These are phyloP conservation scores for Candida sojae DNA, from an alignment of 1,139 yeast genomes.

Conservation along the genomic window DNA sequence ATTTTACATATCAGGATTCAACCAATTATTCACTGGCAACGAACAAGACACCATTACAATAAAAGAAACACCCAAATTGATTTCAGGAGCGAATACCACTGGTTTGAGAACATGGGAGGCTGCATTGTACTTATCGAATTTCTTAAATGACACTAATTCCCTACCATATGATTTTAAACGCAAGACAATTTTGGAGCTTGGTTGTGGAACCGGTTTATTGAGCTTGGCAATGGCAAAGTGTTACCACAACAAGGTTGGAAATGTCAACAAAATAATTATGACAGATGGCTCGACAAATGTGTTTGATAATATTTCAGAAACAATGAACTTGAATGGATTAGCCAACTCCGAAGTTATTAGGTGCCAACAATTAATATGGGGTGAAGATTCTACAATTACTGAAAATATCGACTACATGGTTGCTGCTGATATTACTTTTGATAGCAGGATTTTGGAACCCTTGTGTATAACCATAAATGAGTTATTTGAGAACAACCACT, in stretches of 20 bases:
- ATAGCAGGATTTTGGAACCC: slow-evolving; percentile 57
- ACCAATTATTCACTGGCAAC: slow-evolving; percentile 8
- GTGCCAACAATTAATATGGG: slow-evolving; percentile 54
- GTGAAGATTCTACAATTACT: slow-evolving; percentile 38
- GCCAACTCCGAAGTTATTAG: slow-evolving; percentile 13
- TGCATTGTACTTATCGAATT: slow-evolving; percentile 64
- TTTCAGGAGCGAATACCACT: slow-evolving; percentile 78
- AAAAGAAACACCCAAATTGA: slow-evolving; percentile 61
- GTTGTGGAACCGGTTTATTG: slow-evolving; percentile 91
- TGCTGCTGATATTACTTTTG: slow-evolving; percentile 91
- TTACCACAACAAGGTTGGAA: slow-evolving; percentile 17
- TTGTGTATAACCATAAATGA: slow-evolving; percentile 52
- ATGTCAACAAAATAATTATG: slow-evolving; percentile 39
- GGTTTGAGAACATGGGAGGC: slow-evolving; percentile 97
- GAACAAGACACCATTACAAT: slow-evolving; percentile 37
- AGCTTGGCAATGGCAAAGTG: slow-evolving; percentile 54
- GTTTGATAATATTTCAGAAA: slow-evolving; percentile 51
- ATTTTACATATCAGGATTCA: slow-evolving; percentile 40
- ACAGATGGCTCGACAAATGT: slow-evolving; percentile 79
- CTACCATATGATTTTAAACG: slow-evolving; percentile 14
- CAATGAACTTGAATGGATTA: slow-evolving; percentile 46
- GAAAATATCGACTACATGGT: slow-evolving; percentile 48
- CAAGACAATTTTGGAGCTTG: slow-evolving; percentile 63
- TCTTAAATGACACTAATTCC: slow-evolving; percentile 24
- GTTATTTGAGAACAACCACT: slow-evolving; percentile 33